Base-by-base conservation (phyloP, 1,139 yeast species). In the Hansenula sp. region DNA sequence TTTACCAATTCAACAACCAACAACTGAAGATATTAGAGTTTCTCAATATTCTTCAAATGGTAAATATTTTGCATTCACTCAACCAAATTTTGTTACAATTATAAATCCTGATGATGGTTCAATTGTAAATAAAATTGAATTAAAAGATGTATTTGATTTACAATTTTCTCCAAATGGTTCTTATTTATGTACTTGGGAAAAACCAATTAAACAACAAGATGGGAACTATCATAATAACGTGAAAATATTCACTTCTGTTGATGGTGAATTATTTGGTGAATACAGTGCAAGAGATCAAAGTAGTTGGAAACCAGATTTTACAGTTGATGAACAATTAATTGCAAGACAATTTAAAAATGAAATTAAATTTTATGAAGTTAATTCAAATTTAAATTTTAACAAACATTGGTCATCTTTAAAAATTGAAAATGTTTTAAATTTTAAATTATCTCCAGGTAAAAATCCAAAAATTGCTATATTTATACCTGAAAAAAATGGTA, bases 391-490 rank as follows among this genome's bases (percentile, higher is more conserved):
- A 31, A 73, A 75, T 51, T 71, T 82, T 52, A 69, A 71, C 47
- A 77, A 75, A 46, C 84, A 89, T 14, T 69, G 75, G 57, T 74
- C 82, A 52, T 77, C 75, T 51, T 75, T 82, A 50, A 76, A 77
- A 50, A 68, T 79, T 33, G 85, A 83, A 40, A 82, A 80, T 46
- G 69, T 79, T 41, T 68, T 75, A 45, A 71, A 77, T 53, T 77
- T 78, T 65, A 65, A 75, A 68, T 53, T 73, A 65, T 73, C 95
- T 27, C 97, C 96, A 2, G 97, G 97, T 36, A 80, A 48, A 57
- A 87, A 86, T 60, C 94, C 96, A 42, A 78, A 95, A n/a, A 77
- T 92, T 50, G 96, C 97, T 21, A 80, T 92, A 27, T 94, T 92
- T 59, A 77, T 86, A 29, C 96, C 97, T 9, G 97, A 89, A 57